phyloP scores from a whole-genome alignment of 1,139 yeast genomes.

The Magnusiomyces sp. region DNA sequence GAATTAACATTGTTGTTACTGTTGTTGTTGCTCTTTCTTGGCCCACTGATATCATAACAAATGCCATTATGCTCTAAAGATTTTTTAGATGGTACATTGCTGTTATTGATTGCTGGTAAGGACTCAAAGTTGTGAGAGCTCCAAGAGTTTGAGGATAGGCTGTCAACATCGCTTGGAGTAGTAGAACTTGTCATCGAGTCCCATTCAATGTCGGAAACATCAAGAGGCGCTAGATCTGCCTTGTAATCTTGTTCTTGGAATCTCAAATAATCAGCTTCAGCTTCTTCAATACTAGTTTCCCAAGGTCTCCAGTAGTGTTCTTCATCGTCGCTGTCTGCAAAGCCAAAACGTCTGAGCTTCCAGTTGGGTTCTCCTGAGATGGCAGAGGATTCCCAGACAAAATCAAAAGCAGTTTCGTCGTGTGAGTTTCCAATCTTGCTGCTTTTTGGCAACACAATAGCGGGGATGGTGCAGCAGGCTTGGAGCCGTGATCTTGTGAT shows the following conservation, averaged over 20 bases:
- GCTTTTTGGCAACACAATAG: conserved; percentile 1
- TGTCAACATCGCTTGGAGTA: conserved; percentile 4
- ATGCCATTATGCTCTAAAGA: not conserved
- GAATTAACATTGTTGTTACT: not conserved
- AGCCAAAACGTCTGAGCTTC: conserved; percentile 20
- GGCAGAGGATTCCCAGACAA: conserved; percentile 24
- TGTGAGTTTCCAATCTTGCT: not conserved
- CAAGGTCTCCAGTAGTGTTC: conserved; percentile 26
- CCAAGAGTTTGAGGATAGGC: not conserved
- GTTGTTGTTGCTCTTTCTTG: not conserved
- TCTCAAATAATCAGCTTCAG: conserved; percentile 19
- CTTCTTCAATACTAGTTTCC: conserved; percentile 17
- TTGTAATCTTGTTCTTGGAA: conserved; percentile 12
- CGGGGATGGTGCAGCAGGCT: conserved; percentile 17
- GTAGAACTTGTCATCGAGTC: conserved; percentile 4
- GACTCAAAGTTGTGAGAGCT: conserved; percentile 1
- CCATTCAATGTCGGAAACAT: conserved; percentile 9
- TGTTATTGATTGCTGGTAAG: not conserved
- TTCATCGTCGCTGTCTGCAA: conserved; percentile 24
- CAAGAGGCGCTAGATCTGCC: conserved; percentile 9
- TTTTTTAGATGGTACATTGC: conserved; percentile 1
- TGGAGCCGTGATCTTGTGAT: conserved; percentile 19
- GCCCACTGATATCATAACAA: not conserved
- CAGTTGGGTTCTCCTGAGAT: conserved; percentile 17
- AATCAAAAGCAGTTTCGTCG: conserved; percentile 16